Base-by-base conservation (phyloP, 331 rosid species). In the Quercus lobata region DNA sequence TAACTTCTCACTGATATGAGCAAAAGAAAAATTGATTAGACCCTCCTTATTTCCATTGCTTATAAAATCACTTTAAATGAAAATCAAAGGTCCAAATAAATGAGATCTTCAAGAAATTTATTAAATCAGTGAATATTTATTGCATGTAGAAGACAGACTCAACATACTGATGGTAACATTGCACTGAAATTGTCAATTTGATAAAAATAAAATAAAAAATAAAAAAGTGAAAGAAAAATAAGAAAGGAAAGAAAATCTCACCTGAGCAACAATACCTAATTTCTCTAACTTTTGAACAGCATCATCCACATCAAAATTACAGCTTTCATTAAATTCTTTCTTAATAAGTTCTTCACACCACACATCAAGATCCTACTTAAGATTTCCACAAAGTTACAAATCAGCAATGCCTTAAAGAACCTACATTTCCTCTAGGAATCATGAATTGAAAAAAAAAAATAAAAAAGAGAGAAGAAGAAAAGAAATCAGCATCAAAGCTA, bases 251-350 rank as follows among this genome's bases (percentile, higher is more conserved):
- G 79, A 49, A 49, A 49, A 49, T 80, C 98, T 93, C 75, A 95
- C 99, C 98, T 93, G 90, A 61, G 84, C 77, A 62, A 95, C 88
- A 57, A 95, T 90, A 66, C 99, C 98, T 86, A 95, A 56, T 71
- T 89, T 95, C 89, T 93, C 97, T 76, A 95, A 85, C 87, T 90
- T 93, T 10, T 86, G 75, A 75, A 95, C 88, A 1, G 98, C 99
- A 84, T 95, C 99, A 80, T 93, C 98, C 88, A 93, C 99, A 52
- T 95, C 99, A 76, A 95, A 95, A 81, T 95, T 85, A 74, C 97
- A 90, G 49, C 81, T 76, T 76, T 88, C 96, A 6, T 85, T 81
- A 55, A 95, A 95, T 83, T 91, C 97, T 73, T 95, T 96, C 86
- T 88, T 89, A 75, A 95, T 89, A 55, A 95, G 87, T 74, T 95